Conservation (phyloP, 2,329 filamentous ascomycete species). For the Coniochaeta prunicola region DNA sequence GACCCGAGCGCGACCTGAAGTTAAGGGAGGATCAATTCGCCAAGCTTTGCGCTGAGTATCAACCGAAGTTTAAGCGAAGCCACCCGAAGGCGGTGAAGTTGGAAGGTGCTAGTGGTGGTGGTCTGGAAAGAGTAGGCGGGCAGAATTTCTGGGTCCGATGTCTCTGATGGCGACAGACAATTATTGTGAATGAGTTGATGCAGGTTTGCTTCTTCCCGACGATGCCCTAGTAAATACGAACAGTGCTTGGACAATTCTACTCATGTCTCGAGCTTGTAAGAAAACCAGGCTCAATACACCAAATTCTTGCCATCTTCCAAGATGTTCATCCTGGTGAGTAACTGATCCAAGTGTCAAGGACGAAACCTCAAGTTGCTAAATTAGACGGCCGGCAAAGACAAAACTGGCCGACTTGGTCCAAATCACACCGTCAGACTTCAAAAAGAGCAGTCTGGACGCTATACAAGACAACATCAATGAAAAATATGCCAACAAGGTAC, state of each 20-base stretch:
- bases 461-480: slow-evolving; percentile 96
- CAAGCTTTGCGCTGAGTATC: neutral
- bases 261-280: neutral
- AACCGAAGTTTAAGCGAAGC: neutral
- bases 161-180: neutral
- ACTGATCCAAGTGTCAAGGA: neutral
- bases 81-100: neutral
- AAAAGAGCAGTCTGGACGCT: slow-evolving; percentile 71
- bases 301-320: neutral
- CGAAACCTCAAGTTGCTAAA: neutral
- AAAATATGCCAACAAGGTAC: slow-evolving; percentile 90
- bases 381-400: slow-evolving; percentile 49
- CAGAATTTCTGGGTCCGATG: neutral
- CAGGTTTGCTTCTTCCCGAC: neutral
- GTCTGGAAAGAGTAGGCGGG: neutral
- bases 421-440: slow-evolving; percentile 83
- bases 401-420: slow-evolving; percentile 93
- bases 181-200: neutral
- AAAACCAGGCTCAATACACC: neutral
- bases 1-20: neutral
- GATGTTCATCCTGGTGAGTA: slow-evolving; percentile 46
- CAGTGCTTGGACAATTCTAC: neutral
- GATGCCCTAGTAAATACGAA: too few species aligned
- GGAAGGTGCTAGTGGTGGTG: neutral
- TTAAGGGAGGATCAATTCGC: neutral